phyloP scores from a whole-genome alignment of 2,329 filamentous ascomycete species.

The Phoma herbarum region DNA sequence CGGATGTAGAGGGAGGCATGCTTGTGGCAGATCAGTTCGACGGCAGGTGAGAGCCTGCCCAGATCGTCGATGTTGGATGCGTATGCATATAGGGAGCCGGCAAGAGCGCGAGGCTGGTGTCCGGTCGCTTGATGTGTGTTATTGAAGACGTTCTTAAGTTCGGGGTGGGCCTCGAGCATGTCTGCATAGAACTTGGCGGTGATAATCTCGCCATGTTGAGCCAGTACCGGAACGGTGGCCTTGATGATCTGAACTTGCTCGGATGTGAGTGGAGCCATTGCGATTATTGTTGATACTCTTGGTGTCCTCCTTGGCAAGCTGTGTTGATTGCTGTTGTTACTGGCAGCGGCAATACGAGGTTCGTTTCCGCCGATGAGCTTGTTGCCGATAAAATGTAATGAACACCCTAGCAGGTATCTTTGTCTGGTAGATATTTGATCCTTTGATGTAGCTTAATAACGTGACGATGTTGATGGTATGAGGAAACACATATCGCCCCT shows the following conservation, averaged over 20 bases:
- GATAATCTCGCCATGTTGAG: conserved; percentile 72
- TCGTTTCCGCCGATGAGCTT: background rate
- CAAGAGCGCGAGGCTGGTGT: conserved; percentile 74
- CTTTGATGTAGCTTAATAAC: background rate
- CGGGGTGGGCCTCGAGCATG: conserved; percentile 71
- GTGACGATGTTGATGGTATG: background rate
- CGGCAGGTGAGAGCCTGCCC: conserved; percentile 62
- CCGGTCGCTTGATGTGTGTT: conserved; percentile 72
- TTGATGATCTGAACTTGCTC: conserved; percentile 72
- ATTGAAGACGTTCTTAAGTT: conserved; percentile 76
- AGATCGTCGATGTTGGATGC: conserved; percentile 76
- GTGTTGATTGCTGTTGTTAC: background rate
- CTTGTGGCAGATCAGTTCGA: conserved; percentile 78
- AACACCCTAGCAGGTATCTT: background rate
- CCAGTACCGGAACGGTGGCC: conserved; percentile 73
- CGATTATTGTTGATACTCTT: background rate
- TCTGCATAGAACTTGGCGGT: conserved; percentile 76
- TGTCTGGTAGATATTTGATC: background rate
- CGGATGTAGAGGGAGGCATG: conserved; percentile 75
- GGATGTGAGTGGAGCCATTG: conserved; percentile 61
- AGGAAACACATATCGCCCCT: background rate
- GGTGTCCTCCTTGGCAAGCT: background rate
- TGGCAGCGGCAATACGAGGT: background rate
- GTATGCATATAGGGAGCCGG: conserved; percentile 73
- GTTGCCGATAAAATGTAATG: background rate